Evolutionary conservation across 306 rosid genomes (phyloP), one percentile per base, ranked within the genome.

Genomic region (Quercus cerris): DNA sequence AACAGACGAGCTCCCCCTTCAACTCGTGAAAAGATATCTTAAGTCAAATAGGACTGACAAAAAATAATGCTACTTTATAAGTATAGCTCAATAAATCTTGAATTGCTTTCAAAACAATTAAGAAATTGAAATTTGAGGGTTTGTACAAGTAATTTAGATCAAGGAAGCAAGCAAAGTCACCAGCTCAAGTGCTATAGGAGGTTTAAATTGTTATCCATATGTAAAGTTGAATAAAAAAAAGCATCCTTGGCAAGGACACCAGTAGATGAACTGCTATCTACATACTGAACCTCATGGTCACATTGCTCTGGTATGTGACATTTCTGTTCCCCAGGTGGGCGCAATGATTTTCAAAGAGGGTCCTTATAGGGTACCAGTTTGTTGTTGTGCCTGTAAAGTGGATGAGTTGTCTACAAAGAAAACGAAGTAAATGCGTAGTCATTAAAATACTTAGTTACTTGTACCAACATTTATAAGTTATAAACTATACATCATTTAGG

Each of bases 281-380:
- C 97, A 83, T 94, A 94, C 80, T 84, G 80, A 84, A 94, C 84
- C 79, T 89, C 93, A 54, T 94, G 89, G 80, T 92, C 93, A 81
- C 98, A 94, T 85, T 92, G 98, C 77, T 81, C 86, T 25, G 92
- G 94, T 57, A 78, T 66, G n/a, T 89, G 87, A 51, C 97, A 94
- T 18, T 25, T 78, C 81, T 87, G 87, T 62, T 88, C 85, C 30
- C 30, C 30, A 8, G 81, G 82, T 57, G 91, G 74, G 51, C 88
- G 92, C 84, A 94, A 87, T 38, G 97, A 85, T 63, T 75, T 81
- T 74, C 97, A 94, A 0, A 92, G 79, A 6, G 89, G 93, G 86
- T 92, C 98, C 54, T 78, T 87, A 85, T 93, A 88, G 12, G 86
- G 67, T 66, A 94, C 94, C 19, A 88, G 81, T 82, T 92, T 96